Conservation (phyloP, 2,329 filamentous ascomycete species). For the Rhynchosporium graminicola region DNA sequence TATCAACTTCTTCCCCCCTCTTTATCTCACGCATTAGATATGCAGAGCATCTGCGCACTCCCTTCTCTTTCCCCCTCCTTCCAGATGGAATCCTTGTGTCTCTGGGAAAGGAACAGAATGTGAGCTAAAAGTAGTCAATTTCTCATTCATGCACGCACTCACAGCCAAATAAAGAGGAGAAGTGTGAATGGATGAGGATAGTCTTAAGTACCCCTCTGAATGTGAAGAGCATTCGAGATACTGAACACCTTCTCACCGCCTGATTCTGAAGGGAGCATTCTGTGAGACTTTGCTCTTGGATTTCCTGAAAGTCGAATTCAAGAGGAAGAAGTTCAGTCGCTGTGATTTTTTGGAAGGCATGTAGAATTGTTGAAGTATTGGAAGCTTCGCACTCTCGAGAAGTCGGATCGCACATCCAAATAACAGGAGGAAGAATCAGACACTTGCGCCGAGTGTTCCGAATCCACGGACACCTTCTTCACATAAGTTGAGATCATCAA, state of each 20-base stretch:
- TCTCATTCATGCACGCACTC: not conserved
- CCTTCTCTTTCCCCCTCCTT: not conserved
- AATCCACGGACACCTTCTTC: not conserved
- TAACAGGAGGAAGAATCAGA: not conserved
- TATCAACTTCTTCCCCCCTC: conserved; percentile 8
- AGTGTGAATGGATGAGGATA: conserved; percentile 5
- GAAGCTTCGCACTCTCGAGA: conserved; percentile 14
- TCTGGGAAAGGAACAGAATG: not conserved
- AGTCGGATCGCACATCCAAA: not conserved
- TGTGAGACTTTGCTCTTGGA: not conserved
- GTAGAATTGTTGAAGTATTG: conserved; percentile 10
- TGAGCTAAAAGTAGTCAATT: not conserved
- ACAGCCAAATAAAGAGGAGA: not conserved
- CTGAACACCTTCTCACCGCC: not conserved
- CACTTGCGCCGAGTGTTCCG: not conserved
- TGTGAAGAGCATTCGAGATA: too few relatives aligned
- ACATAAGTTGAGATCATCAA: not conserved
- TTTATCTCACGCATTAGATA: conserved; percentile 19
- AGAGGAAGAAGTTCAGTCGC: not conserved
- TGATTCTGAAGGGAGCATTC: not conserved
- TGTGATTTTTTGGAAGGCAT: not conserved
- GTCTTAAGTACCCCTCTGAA: not conserved
- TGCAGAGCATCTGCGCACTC: conserved; percentile 15
- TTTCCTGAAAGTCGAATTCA: not conserved
- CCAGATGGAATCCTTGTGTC: not conserved